Percentiles rank a stretch among this genome's conserved stretches.
These are phyloP conservation scores for Amesomyces nigricolor DNA, from an alignment of 2,329 filamentous ascomycete genomes.

Conservation along the genomic window DNA sequence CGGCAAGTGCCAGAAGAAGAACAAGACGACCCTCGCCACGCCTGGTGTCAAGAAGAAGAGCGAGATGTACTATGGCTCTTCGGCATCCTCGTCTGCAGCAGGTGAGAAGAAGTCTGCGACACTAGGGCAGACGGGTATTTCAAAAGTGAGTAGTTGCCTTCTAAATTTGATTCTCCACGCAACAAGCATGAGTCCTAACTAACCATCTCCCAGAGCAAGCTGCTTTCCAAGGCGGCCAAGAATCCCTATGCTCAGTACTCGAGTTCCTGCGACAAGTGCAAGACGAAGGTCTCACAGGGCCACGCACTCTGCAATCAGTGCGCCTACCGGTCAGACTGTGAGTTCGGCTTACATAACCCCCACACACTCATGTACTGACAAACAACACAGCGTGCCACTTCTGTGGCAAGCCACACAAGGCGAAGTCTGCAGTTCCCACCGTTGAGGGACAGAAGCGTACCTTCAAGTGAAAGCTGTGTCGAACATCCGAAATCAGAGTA, in stretches of 20 bases:
- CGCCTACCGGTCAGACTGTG: conserved; percentile 57
- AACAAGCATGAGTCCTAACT: not conserved
- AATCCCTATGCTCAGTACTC: conserved; percentile 62
- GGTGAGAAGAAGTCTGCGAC: conserved; percentile 45
- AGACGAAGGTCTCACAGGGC: conserved; percentile 58
- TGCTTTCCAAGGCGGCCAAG: conserved; percentile 58
- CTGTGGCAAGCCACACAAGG: conserved; percentile 56
- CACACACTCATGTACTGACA: conserved; percentile 10
- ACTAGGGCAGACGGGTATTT: conserved; percentile 51
- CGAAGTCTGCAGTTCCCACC: conserved; percentile 45
- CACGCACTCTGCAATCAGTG: conserved; percentile 57
- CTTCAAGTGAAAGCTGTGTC: conserved; percentile 42
- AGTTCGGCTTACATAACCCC: conserved; percentile 21
- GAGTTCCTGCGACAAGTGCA: conserved; percentile 54
- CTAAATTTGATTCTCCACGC: no score
- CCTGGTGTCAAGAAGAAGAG: conserved; percentile 62
- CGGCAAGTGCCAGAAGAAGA: conserved; percentile 56
- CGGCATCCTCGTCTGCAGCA: conserved; percentile 40
- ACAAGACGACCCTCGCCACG: conserved; percentile 57
- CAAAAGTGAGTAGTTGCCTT: conserved; percentile 43
- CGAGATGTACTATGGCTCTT: conserved; percentile 60
- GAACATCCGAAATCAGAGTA: not conserved
- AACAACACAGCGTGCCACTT: conserved; percentile 50
- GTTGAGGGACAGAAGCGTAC: conserved; percentile 59
- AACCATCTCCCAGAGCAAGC: conserved; percentile 47